phyloP scores from a whole-genome alignment of 345 rosid species.

The Sonneratia alba region DNA sequence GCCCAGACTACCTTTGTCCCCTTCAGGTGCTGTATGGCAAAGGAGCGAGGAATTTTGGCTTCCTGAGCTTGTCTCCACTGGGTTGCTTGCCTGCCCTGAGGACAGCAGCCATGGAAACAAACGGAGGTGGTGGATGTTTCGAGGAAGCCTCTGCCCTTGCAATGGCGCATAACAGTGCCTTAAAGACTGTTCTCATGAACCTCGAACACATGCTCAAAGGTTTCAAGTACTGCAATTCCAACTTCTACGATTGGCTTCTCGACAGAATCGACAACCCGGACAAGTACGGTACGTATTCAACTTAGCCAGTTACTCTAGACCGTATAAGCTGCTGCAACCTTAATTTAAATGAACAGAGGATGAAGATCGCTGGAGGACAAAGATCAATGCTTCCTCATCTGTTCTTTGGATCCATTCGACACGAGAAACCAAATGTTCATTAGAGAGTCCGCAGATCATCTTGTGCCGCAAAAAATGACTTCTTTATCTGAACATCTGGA shows the following conservation, averaged over 20 bases:
- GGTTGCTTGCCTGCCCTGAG: slow-evolving; percentile 44
- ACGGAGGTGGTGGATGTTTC: slow-evolving; percentile 27
- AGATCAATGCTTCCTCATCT: background rate
- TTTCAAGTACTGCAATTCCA: slow-evolving; percentile 33
- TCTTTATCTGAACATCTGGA: background rate
- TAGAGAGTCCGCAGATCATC: accelerated
- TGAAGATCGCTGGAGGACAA: no score
- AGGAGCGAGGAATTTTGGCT: slow-evolving; percentile 46
- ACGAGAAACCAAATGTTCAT: no score
- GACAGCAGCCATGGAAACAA: slow-evolving; percentile 24
- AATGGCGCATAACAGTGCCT: slow-evolving; percentile 34
- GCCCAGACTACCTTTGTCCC: background rate
- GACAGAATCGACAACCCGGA: slow-evolving; percentile 30
- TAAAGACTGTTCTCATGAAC: slow-evolving; percentile 23
- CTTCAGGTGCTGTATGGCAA: slow-evolving; percentile 28
- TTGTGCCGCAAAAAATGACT: background rate
- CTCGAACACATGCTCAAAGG: slow-evolving; percentile 22
- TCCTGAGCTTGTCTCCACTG: slow-evolving; percentile 33
- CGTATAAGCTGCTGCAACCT: background rate
- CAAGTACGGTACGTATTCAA: slow-evolving; percentile 22
- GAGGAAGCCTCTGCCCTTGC: slow-evolving; percentile 40
- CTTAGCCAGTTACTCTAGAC: background rate
- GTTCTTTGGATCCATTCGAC: background rate
- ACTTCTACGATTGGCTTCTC: slow-evolving; percentile 30
- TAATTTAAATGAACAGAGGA: background rate